Conservation (phyloP, 257 asterid species). For the Apocynum venetum region DNA sequence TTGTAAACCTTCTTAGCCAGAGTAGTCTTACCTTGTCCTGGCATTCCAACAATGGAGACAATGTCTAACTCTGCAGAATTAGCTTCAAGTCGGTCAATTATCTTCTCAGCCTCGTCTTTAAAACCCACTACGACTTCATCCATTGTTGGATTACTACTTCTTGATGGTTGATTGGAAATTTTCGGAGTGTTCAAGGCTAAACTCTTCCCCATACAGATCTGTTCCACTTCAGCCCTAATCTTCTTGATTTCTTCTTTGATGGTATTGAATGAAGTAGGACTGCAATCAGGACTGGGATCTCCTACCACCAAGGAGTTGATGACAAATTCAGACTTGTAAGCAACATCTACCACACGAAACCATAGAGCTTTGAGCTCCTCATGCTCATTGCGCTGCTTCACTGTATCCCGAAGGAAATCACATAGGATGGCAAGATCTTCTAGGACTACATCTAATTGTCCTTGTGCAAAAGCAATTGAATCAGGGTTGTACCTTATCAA, state of each 20-base stretch:
- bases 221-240: background rate
- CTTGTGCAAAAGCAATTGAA: background rate
- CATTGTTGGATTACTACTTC: background rate
- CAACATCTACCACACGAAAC: background rate
- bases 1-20: background rate
- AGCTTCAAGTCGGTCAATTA: background rate
- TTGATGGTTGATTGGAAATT: background rate
- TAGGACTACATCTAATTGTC: background rate
- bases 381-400: background rate
- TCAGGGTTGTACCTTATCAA: background rate
- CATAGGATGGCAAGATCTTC: background rate
- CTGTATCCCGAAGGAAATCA: background rate
- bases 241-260: slow-evolving; percentile 1
- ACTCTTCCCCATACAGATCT: background rate
- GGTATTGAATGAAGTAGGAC: background rate
- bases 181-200: too few relatives aligned
- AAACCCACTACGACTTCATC: background rate
- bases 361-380: background rate
- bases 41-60: slow-evolving; percentile 4
- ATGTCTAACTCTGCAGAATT: background rate
- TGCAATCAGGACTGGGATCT: background rate
- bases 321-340: background rate
- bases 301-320: background rate
- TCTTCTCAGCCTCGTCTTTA: background rate
- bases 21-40: slow-evolving; percentile 7